Evolutionary conservation across 2,329 filamentous ascomycete genomes (phyloP).

Genomic region (Sporothrix pseudoabietina): DNA sequence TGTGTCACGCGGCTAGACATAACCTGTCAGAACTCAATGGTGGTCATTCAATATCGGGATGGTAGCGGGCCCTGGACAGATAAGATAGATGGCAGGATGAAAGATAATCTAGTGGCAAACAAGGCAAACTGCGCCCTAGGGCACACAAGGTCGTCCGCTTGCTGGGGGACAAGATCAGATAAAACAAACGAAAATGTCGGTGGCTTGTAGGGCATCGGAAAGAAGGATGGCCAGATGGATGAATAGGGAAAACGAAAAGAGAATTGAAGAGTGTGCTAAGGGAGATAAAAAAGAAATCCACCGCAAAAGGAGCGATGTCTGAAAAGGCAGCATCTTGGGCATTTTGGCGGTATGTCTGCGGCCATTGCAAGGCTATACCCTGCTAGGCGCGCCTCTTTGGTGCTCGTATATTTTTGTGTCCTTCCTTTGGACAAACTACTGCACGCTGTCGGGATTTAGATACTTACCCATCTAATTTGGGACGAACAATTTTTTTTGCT

Average conservation of each 20-base stretch:
- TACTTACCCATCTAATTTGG: neutral
- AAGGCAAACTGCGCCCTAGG: neutral
- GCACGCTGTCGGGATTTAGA: neutral
- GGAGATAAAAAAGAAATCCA: no score
- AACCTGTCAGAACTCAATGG: neutral
- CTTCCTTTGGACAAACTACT: neutral
- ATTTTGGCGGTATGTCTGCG: neutral
- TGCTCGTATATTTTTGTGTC: neutral
- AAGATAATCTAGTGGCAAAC: conserved; percentile 21
- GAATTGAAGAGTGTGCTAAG: neutral
- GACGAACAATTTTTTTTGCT: no score
- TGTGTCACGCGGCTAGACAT: neutral
- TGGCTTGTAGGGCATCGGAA: neutral
- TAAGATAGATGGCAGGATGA: neutral
- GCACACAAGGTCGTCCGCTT: neutral
- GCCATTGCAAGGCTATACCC: neutral
- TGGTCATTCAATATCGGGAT: neutral
- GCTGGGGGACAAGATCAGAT: conserved; percentile 7
- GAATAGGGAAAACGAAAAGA: neutral
- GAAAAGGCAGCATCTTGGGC: neutral
- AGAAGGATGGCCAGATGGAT: neutral
- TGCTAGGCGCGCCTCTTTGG: neutral
- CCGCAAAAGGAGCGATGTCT: no score
- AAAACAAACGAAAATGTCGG: neutral
- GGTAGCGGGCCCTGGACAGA: neutral